Percentiles rank a stretch among this genome's conserved stretches.
Conservation (phyloP, 2,329 filamentous ascomycete genomes). For the Alternaria atra region DNA sequence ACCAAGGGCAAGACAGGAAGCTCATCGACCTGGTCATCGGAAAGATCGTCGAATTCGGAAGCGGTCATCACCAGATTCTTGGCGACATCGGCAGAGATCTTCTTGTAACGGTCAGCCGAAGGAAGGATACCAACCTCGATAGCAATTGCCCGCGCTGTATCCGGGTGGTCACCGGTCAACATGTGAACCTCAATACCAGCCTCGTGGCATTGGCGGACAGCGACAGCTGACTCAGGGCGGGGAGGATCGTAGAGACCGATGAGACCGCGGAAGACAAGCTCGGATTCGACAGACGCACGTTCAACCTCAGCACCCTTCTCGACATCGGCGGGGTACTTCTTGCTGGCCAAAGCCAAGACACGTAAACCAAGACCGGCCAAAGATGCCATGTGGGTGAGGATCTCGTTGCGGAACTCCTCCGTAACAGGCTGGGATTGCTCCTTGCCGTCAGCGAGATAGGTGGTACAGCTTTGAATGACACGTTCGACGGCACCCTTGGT, state of each 20-base stretch:
- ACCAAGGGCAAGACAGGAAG: slow-evolving; percentile 80
- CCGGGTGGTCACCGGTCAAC: slow-evolving; percentile 59
- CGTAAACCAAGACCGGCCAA: slow-evolving; percentile 73
- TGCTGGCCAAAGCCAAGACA: slow-evolving; percentile 72
- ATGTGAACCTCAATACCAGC: slow-evolving; percentile 60
- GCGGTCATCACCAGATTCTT: slow-evolving; percentile 49
- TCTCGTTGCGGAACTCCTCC: slow-evolving; percentile 63
- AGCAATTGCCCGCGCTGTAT: slow-evolving; percentile 50
- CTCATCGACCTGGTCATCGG: slow-evolving; percentile 76
- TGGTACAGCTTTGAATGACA: slow-evolving; percentile 69
- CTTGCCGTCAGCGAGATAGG: slow-evolving; percentile 57
- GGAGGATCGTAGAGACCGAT: slow-evolving; percentile 88
- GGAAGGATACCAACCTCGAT: slow-evolving; percentile 59
- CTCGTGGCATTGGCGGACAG: slow-evolving; percentile 55
- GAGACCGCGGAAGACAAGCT: slow-evolving; percentile 78
- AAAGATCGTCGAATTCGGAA: slow-evolving; percentile 78
- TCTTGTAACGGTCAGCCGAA: slow-evolving; percentile 27
- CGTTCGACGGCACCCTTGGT: slow-evolving; percentile 76
- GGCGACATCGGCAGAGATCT: slow-evolving; percentile 40
- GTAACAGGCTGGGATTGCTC: slow-evolving; percentile 55
- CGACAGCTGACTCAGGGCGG: slow-evolving; percentile 75
- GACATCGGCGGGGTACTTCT: slow-evolving; percentile 52
- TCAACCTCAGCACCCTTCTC: slow-evolving; percentile 56
- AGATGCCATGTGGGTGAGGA: slow-evolving; percentile 74
- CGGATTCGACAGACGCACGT: slow-evolving; percentile 71